A percentile compares a stretch with the other conserved stretches of the same genome.
Conservation (phyloP, 2,329 filamentous ascomycete species). For the Mycosphaerella sp. region DNA sequence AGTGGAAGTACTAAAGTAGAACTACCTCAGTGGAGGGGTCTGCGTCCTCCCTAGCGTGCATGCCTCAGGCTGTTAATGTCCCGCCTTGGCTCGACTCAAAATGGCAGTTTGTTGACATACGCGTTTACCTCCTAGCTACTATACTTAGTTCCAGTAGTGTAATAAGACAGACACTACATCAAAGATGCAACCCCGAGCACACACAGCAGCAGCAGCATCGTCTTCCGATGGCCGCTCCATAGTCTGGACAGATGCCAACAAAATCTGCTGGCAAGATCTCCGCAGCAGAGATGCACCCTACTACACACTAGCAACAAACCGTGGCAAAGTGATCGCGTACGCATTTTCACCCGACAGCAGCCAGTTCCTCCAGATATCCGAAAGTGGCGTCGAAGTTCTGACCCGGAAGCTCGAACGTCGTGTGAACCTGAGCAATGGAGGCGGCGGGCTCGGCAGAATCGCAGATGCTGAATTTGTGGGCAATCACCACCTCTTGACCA, state of each 20-base stretch:
- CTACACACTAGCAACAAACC: constrained; percentile 4
- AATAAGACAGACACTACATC: neutral
- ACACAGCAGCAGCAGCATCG: constrained; percentile 1
- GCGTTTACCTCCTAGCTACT: neutral
- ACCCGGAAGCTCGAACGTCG: constrained; percentile 31
- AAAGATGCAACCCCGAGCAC: constrained; percentile 6
- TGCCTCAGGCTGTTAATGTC: neutral
- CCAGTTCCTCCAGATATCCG: constrained; percentile 18
- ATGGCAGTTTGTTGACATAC: neutral
- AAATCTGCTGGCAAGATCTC: constrained; percentile 12
- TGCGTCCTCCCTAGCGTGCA: too few species aligned
- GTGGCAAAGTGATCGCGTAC: constrained; percentile 5
- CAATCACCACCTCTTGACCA: constrained; percentile 39
- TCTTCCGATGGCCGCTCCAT: constrained; percentile 15
- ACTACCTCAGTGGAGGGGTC: too few species aligned
- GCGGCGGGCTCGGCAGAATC: constrained; percentile 44
- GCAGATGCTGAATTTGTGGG: constrained; percentile 41
- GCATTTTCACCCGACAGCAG: constrained; percentile 12
- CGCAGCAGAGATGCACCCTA: constrained; percentile 5
- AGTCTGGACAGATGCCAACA: constrained; percentile 10
- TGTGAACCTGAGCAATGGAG: constrained; percentile 44
- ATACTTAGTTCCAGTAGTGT: too few species aligned
- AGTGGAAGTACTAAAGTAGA: neutral
- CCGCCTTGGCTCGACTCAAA: neutral
- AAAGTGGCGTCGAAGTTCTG: constrained; percentile 28